Conservation (phyloP, 164 flowering plant genomes). For the Vitis cinerea region DNA sequence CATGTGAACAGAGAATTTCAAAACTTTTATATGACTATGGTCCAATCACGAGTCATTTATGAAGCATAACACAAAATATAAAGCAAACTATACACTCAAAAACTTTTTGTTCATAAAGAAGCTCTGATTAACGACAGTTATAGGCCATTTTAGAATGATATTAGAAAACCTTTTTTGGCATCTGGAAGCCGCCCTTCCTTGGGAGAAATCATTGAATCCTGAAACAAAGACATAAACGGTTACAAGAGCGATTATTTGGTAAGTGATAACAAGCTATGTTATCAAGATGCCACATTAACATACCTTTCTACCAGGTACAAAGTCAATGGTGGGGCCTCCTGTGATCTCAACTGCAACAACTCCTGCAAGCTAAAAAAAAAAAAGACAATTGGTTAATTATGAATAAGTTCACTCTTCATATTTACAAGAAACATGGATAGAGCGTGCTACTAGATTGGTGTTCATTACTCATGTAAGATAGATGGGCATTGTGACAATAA, state of each 20-base stretch:
- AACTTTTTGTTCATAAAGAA: not conserved
- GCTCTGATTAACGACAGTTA: too few relatives aligned
- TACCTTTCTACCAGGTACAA: conserved; percentile 97
- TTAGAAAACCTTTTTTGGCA: conserved; percentile 65
- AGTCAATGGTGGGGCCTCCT: conserved; percentile 88
- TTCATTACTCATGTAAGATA: too few relatives aligned
- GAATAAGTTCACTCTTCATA: not conserved
- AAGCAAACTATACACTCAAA: not conserved
- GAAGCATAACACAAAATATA: not conserved
- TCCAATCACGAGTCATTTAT: too few relatives aligned
- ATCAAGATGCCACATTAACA: conserved; percentile 3
- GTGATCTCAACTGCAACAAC: conserved; percentile 97
- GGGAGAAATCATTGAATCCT: conserved; percentile 79
- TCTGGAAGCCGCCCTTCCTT: conserved; percentile 89
- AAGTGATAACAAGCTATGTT: not conserved
- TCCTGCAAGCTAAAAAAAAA: conserved; percentile 82
- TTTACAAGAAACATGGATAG: not conserved
- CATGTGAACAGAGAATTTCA: too few relatives aligned
- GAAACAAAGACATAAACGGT: conserved; percentile 13
- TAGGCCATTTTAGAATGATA: not conserved
- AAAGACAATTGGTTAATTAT: not conserved
- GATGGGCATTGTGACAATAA: too few relatives aligned
- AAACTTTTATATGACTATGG: too few relatives aligned
- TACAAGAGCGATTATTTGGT: not conserved
- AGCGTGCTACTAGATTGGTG: too few relatives aligned